Percentiles rank a stretch among this genome's conserved stretches.
Conservation (phyloP, 1,284 basidiomycete genomes). For the Ceratobasidium sp. region DNA sequence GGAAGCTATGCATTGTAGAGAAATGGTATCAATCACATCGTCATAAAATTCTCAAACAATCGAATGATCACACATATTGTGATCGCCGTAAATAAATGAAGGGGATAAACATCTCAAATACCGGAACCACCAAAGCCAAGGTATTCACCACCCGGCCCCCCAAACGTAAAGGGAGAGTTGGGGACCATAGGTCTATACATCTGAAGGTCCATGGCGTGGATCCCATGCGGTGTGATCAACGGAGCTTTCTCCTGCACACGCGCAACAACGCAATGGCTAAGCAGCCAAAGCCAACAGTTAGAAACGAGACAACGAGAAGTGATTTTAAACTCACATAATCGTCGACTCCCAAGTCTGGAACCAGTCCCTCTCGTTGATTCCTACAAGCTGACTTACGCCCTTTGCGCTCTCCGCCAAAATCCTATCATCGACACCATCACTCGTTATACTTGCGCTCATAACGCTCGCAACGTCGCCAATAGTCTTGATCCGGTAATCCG, state of each 20-base stretch:
- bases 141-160: background rate
- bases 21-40: no score
- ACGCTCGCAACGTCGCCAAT: slow-evolving; percentile 5
- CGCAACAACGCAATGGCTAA: slow-evolving; percentile 32
- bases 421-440: slow-evolving; percentile 6
- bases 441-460: background rate
- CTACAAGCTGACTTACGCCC: slow-evolving; percentile 61
- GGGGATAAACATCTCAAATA: background rate
- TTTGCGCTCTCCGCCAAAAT: slow-evolving; percentile 50
- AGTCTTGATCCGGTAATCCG: slow-evolving; percentile 27
- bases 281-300: background rate
- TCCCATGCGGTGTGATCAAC: slow-evolving; percentile 27
- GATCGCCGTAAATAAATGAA: no score
- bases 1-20: no score
- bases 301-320: background rate
- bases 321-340: slow-evolving; percentile 65
- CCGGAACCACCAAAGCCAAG: background rate
- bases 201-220: background rate
- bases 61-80: no score
- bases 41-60: no score
- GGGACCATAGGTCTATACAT: background rate
- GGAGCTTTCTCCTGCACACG: slow-evolving; percentile 20
- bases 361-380: slow-evolving; percentile 80
- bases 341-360: slow-evolving; percentile 79
- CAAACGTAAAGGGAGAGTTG: background rate